Percentiles rank a stretch among this genome's conserved stretches.
Conservation (phyloP, 1,284 basidiomycete species). For the Tetrapyrgos nigripes region DNA sequence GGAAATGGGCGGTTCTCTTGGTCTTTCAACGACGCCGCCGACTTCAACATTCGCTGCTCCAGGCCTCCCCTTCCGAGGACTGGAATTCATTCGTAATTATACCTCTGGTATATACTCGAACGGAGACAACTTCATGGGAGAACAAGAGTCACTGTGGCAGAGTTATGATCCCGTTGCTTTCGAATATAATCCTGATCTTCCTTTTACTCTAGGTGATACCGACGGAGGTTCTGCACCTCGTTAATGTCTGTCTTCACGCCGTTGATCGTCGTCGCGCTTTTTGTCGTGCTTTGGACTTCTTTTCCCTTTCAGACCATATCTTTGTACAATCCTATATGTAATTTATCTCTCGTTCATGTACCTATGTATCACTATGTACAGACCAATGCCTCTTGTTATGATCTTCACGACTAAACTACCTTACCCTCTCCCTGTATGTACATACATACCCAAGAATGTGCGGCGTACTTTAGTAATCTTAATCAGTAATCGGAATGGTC, state of each 20-base stretch:
- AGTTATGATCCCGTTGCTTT: constrained; percentile 76
- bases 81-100: constrained; percentile 82
- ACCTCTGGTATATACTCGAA: constrained; percentile 42
- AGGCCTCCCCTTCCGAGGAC: constrained; percentile 78
- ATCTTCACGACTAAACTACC: background rate
- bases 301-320: no score
- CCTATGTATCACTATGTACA: constrained; percentile 1
- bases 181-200: constrained; percentile 74
- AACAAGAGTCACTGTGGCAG: constrained; percentile 75
- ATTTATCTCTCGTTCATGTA: constrained; percentile 1
- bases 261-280: constrained; percentile 4
- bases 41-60: constrained; percentile 66
- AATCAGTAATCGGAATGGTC: no score
- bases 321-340: background rate
- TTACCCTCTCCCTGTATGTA: constrained; percentile 5
- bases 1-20: constrained; percentile 43
- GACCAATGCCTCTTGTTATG: background rate
- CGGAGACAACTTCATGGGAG: constrained; percentile 50
- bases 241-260: constrained; percentile 13
- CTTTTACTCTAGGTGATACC: constrained; percentile 61
- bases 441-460: constrained; percentile 9
- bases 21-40: constrained; percentile 62
- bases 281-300: background rate
- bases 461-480: no score
- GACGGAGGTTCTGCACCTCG: constrained; percentile 39